These are phyloP conservation scores for Xylaria venustula DNA, from an alignment of 495 filamentous ascomycete genomes.

Conservation along the genomic window DNA sequence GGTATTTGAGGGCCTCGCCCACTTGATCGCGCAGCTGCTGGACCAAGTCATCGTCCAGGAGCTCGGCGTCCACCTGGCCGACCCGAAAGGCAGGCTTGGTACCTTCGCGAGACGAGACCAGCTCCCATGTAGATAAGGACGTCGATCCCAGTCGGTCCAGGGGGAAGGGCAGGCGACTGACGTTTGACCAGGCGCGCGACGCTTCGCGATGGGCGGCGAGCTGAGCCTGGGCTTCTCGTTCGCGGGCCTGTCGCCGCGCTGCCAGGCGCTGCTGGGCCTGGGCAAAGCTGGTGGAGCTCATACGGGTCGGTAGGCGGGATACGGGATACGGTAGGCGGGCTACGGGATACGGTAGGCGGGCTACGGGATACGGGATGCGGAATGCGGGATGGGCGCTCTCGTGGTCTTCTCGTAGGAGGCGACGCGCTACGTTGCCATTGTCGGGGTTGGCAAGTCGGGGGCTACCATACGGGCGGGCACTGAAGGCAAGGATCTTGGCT, in stretches of 20 bases:
- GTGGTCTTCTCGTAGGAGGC: not conserved
- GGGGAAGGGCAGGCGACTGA: conserved; percentile 64
- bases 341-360: too few species aligned
- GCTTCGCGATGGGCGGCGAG: conserved; percentile 55
- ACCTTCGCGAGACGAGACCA: conserved; percentile 70
- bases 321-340: not conserved
- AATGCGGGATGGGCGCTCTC: not conserved
- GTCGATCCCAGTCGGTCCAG: conserved; percentile 57
- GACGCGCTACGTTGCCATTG: conserved; percentile 1
- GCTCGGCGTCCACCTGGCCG: conserved; percentile 93
- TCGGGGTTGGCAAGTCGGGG: not conserved
- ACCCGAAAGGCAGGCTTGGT: conserved; percentile 87
- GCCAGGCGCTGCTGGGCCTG: conserved; percentile 80
- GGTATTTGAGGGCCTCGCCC: conserved; percentile 85
- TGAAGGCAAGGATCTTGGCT: too few species aligned
- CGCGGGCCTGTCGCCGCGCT: conserved; percentile 72
- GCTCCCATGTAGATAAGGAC: conserved; percentile 63
- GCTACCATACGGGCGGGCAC: too few species aligned
- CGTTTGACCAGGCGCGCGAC: conserved; percentile 54
- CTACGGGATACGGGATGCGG: not conserved
- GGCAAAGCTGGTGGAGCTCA: conserved; percentile 78
- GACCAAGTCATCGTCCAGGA: conserved; percentile 92
- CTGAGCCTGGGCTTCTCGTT: conserved; percentile 57
- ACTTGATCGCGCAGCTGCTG: conserved; percentile 82
- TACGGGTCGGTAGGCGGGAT: conserved; percentile 35